A percentile compares a stretch with the other conserved stretches of the same genome.
phyloP scores from a whole-genome alignment of 2,329 filamentous ascomycete genomes.

The Nigrospora sphaerica region DNA sequence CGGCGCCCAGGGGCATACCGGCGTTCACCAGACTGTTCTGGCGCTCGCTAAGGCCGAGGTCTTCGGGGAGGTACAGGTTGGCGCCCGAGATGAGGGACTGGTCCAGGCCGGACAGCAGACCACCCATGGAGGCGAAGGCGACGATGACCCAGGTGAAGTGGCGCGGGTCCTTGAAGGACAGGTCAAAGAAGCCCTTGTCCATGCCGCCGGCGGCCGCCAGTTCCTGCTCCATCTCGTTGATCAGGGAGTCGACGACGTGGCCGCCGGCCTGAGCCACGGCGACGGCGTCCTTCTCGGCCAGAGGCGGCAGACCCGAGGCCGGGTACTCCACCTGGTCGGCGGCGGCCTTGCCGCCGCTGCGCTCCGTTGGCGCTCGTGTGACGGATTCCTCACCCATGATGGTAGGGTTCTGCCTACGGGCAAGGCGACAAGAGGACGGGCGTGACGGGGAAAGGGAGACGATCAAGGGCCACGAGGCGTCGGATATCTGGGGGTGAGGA shows the following conservation, averaged over 20 bases:
- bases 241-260: conserved; percentile 29
- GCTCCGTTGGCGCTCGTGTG: conserved; percentile 1
- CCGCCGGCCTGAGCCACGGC: conserved; percentile 27
- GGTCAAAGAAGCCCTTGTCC: conserved; percentile 37
- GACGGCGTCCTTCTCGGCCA: conserved; percentile 24
- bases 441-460: not conserved
- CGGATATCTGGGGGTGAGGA: too few species aligned
- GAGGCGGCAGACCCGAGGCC: conserved; percentile 8
- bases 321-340: conserved; percentile 16
- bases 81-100: conserved; percentile 68
- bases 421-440: not conserved
- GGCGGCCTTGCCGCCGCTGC: conserved; percentile 3
- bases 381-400: conserved; percentile 7
- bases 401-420: not conserved
- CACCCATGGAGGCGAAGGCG: conserved; percentile 68
- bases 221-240: conserved; percentile 33
- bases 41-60: conserved; percentile 44
- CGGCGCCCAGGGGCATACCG: conserved; percentile 65
- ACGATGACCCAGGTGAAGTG: conserved; percentile 63
- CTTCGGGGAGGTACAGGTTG: conserved; percentile 56
- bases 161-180: conserved; percentile 54
- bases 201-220: conserved; percentile 21
- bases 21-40: conserved; percentile 63
- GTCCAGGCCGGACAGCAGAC: conserved; percentile 64
- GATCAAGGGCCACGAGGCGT: not conserved